These are phyloP conservation scores for Aspergillus sp. DNA, from an alignment of 2,329 filamentous ascomycete genomes.

Conservation along the genomic window DNA sequence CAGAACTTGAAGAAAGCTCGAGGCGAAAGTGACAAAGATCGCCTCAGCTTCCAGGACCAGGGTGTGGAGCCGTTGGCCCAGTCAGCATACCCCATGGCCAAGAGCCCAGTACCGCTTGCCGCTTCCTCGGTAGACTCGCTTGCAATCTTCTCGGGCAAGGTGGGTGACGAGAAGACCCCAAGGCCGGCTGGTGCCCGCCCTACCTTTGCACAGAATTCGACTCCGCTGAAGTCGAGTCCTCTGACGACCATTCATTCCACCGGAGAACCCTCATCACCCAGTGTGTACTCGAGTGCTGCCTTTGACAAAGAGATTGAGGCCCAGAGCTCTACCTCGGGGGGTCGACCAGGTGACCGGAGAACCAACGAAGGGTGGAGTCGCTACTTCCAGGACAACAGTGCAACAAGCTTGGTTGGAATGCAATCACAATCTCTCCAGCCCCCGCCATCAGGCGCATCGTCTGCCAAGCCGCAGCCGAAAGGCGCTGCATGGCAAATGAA, in stretches of 20 bases:
- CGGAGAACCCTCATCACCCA: conserved; percentile 24
- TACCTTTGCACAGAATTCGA: conserved; percentile 23
- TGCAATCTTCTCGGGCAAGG: conserved; percentile 44
- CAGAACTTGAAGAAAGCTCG: conserved; percentile 51
- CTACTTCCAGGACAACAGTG: conserved; percentile 48
- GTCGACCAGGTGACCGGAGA: conserved; percentile 39
- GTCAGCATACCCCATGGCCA: conserved; percentile 49
- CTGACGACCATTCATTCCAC: conserved; percentile 35
- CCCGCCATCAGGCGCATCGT: conserved; percentile 15
- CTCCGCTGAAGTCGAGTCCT: conserved; percentile 27
- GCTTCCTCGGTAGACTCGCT: conserved; percentile 41
- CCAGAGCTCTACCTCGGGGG: conserved; percentile 17
- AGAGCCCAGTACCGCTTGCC: conserved; percentile 40
- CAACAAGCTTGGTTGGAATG: conserved; percentile 28
- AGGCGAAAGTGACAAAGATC: conserved; percentile 60
- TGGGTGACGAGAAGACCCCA: conserved; percentile 36
- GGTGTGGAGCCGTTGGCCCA: conserved; percentile 47
- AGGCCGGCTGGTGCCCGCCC: conserved; percentile 24
- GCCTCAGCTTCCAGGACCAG: conserved; percentile 48
- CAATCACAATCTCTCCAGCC: conserved; percentile 25
- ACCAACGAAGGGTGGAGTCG: conserved; percentile 53
- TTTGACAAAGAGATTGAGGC: conserved; percentile 25
- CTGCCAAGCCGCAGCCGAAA: conserved; percentile 40
- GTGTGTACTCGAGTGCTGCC: conserved; percentile 23
- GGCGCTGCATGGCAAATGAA: conserved; percentile 46